These are phyloP conservation scores for Camelina neglecta DNA, from an alignment of 345 rosid genomes.

Conservation along the genomic window DNA sequence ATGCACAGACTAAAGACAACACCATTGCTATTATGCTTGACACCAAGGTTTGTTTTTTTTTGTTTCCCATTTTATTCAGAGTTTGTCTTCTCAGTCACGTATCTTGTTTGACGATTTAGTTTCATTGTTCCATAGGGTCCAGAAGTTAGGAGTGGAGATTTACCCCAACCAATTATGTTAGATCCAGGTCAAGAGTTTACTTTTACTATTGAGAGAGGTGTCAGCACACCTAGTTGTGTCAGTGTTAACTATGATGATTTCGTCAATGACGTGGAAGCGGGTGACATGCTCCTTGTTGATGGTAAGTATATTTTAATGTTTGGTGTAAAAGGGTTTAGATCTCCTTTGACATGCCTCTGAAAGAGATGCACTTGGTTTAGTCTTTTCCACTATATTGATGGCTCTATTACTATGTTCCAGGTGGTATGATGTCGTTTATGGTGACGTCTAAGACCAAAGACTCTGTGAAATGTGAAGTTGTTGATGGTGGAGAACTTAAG, in stretches of 20 bases:
- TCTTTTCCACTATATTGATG: constrained; percentile 4
- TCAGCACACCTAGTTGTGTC: constrained; percentile 82
- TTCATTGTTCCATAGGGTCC: constrained; percentile 69
- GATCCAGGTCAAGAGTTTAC: constrained; percentile 87
- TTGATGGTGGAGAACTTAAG: constrained; percentile 99
- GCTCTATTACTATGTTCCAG: constrained; percentile 49
- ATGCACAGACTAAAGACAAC: constrained; percentile 86
- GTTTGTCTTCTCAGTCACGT: not conserved
- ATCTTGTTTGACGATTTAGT: constrained; percentile 15
- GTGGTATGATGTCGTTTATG: constrained; percentile 96
- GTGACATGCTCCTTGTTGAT: constrained; percentile 99
- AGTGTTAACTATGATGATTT: constrained; percentile 98
- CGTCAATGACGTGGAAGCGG: constrained; percentile 87
- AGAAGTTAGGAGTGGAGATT: constrained; percentile 98
- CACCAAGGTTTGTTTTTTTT: constrained; percentile 68
- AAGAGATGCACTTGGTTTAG: not conserved
- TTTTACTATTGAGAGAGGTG: constrained; percentile 89
- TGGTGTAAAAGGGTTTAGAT: not conserved
- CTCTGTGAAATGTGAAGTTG: constrained; percentile 90
- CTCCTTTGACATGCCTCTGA: not conserved
- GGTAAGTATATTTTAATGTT: constrained; percentile 54
- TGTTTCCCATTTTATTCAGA: not conserved
- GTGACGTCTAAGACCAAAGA: constrained; percentile 96
- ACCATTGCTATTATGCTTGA: constrained; percentile 97
- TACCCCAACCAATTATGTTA: constrained; percentile 85